These are phyloP conservation scores for Carallia brachiata DNA, from an alignment of 345 rosid genomes.

Conservation along the genomic window DNA sequence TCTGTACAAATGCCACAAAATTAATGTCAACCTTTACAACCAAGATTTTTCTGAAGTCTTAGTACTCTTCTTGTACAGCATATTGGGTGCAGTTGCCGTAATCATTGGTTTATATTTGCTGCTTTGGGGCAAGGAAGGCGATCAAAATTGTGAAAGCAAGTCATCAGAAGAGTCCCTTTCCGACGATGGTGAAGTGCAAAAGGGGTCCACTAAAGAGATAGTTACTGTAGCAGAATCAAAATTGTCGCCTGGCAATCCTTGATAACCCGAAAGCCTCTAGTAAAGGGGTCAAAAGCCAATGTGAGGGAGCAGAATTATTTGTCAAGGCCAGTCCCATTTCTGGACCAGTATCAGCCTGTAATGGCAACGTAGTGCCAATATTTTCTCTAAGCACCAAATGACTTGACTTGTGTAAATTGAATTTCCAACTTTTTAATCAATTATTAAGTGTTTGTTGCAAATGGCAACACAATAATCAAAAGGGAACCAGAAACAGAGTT, in stretches of 20 bases:
- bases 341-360: too few relatives aligned
- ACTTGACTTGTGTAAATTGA: too few relatives aligned
- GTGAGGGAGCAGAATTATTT: too few relatives aligned
- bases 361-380: too few relatives aligned
- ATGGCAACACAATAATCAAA: too few relatives aligned
- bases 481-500: too few relatives aligned
- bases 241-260: constrained; percentile 20
- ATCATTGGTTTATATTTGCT: constrained; percentile 57
- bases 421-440: too few relatives aligned
- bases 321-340: too few relatives aligned
- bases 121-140: constrained; percentile 66
- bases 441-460: too few relatives aligned
- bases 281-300: too few relatives aligned
- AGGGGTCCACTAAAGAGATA: neutral
- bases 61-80: constrained; percentile 32
- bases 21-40: too few relatives aligned
- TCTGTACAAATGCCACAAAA: neutral
- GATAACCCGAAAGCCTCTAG: neutral
- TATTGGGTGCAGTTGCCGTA: constrained; percentile 48
- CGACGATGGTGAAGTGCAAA: constrained; percentile 9
- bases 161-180: constrained; percentile 18
- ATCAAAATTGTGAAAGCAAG: constrained; percentile 16
- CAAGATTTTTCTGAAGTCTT: neutral
- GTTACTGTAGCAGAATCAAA: constrained; percentile 16
- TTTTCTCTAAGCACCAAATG: too few relatives aligned